phyloP scores from a whole-genome alignment of 2,329 filamentous ascomycete species.

The Paraconiothyrium sp. region DNA sequence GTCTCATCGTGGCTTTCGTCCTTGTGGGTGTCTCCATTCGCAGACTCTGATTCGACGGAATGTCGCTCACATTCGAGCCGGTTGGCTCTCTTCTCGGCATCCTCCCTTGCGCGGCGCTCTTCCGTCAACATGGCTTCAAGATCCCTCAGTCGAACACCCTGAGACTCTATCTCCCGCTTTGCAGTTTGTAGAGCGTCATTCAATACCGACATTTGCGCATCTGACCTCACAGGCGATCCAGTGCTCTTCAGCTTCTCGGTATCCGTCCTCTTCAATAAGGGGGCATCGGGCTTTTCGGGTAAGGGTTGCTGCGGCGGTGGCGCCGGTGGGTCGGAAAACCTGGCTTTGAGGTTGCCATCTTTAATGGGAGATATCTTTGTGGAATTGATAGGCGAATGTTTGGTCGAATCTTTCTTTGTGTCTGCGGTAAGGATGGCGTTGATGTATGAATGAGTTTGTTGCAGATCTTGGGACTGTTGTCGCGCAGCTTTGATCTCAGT shows the following conservation, averaged over 20 bases:
- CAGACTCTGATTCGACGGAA: slow-evolving; percentile 38
- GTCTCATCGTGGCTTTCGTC: slow-evolving; percentile 23
- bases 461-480: slow-evolving; percentile 86
- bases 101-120: slow-evolving; percentile 82
- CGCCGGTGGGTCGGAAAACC: slow-evolving; percentile 92
- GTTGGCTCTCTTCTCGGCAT: slow-evolving; percentile 83
- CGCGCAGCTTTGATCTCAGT: slow-evolving; percentile 89
- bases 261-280: slow-evolving; percentile 74
- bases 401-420: slow-evolving; percentile 61
- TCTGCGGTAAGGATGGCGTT: slow-evolving; percentile 79
- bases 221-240: slow-evolving; percentile 67
- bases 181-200: slow-evolving; percentile 85
- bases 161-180: slow-evolving; percentile 87
- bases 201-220: slow-evolving; percentile 82
- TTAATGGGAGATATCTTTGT: slow-evolving; percentile 61
- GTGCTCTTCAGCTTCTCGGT: slow-evolving; percentile 76
- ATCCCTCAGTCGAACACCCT: slow-evolving; percentile 80
- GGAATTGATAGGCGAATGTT: slow-evolving; percentile 54
- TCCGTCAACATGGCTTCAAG: slow-evolving; percentile 80
- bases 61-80: slow-evolving; percentile 67
- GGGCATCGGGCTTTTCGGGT: slow-evolving; percentile 87
- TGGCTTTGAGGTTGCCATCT: slow-evolving; percentile 73
- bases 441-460: slow-evolving; percentile 83
- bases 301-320: slow-evolving; percentile 92
- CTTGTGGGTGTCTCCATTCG: slow-evolving; percentile 31